These are phyloP conservation scores for Omphalotus guepiniiformis DNA, from an alignment of 768 basidiomycete genomes.

Conservation along the genomic window DNA sequence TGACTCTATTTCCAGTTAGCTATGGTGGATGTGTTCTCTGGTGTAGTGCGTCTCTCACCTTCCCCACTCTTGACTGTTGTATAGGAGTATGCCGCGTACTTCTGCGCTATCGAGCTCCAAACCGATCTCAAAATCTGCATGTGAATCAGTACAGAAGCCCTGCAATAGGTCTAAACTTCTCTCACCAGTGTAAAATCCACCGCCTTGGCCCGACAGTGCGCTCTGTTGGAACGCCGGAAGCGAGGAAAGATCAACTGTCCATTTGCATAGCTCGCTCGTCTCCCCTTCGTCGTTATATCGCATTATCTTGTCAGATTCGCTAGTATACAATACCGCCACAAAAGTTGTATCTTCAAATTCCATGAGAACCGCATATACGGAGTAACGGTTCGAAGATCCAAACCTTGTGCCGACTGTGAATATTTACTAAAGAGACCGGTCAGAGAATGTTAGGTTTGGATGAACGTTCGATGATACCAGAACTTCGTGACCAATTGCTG, in stretches of 20 bases:
- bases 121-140: conserved; percentile 75
- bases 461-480: conserved; percentile 1
- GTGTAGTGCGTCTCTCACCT: conserved; percentile 49
- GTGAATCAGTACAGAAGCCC: conserved; percentile 1
- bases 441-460: not conserved
- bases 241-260: conserved; percentile 80
- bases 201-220: conserved; percentile 47
- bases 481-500: conserved; percentile 11
- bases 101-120: conserved; percentile 84
- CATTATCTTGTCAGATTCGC: conserved; percentile 70
- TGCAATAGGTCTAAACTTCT: conserved; percentile 5
- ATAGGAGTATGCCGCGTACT: conserved; percentile 75
- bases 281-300: conserved; percentile 86
- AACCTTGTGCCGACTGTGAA: conserved; percentile 54
- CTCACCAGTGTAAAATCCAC: conserved; percentile 79
- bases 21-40: no score
- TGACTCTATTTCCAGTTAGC: no score
- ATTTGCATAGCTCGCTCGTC: conserved; percentile 71
- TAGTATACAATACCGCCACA: conserved; percentile 78
- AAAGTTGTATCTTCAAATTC: conserved; percentile 81
- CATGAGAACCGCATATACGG: no score
- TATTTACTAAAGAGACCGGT: conserved; percentile 51
- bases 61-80: conserved; percentile 78
- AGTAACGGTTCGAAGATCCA: conserved; percentile 3
- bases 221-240: conserved; percentile 77